These are phyloP conservation scores for Chaetomiaceae sp. DNA, from an alignment of 2,329 filamentous ascomycete species.

Conservation along the genomic window DNA sequence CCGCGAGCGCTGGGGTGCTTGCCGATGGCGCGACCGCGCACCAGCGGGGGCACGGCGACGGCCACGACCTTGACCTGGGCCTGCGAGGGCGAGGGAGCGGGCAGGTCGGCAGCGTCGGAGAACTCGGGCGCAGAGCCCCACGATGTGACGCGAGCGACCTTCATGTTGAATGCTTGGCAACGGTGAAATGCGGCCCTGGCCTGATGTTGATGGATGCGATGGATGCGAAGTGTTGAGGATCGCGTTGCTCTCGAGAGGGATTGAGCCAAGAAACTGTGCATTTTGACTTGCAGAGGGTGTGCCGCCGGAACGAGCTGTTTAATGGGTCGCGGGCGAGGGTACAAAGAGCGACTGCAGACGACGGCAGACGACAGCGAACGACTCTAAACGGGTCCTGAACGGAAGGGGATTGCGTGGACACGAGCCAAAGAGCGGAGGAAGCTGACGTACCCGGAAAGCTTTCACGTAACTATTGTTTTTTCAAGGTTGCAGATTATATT, in stretches of 20 bases:
- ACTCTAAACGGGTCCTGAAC: too few relatives aligned
- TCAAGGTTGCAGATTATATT: slow-evolving; percentile 1
- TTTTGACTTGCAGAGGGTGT: slow-evolving; percentile 6
- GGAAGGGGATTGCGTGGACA: neutral
- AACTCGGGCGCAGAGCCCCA: slow-evolving; percentile 8
- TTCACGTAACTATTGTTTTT: too few relatives aligned
- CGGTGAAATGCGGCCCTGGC: slow-evolving; percentile 4
- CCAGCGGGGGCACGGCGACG: slow-evolving; percentile 8
- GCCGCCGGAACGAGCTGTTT: neutral
- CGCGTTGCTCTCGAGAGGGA: neutral
- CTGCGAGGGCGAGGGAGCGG: slow-evolving; percentile 11
- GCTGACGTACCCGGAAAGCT: slow-evolving; percentile 3
- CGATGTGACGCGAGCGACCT: slow-evolving; percentile 9
- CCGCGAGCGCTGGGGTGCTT: slow-evolving; percentile 8
- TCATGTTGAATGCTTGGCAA: slow-evolving; percentile 8
- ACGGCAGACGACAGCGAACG: too few relatives aligned
- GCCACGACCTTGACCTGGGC: slow-evolving; percentile 13
- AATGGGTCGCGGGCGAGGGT: neutral
- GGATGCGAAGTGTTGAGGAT: neutral
- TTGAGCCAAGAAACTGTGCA: slow-evolving; percentile 1
- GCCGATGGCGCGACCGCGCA: slow-evolving; percentile 12
- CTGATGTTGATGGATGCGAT: neutral
- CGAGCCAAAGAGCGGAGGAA: neutral
- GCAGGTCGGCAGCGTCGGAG: slow-evolving; percentile 5
- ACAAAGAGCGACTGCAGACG: too few relatives aligned